A percentile compares a stretch with the other conserved stretches of the same genome.
phyloP scores from a whole-genome alignment of 176 grass and related monocot genomes.

The Coix lacrymajobi region DNA sequence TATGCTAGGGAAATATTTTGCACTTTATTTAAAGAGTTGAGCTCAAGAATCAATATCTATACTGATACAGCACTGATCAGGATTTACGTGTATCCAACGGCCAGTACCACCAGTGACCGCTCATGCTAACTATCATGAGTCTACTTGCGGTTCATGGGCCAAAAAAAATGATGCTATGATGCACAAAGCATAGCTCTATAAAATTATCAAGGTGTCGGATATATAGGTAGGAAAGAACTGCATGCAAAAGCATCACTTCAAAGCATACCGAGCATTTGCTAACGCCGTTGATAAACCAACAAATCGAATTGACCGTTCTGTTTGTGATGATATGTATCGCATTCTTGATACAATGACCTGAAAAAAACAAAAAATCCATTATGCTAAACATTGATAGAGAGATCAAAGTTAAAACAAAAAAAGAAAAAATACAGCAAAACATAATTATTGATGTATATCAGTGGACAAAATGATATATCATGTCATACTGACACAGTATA shows the following conservation, averaged over 20 bases:
- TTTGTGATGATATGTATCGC: slow-evolving; percentile 97
- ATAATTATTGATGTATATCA: not conserved
- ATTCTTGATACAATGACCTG: slow-evolving; percentile 99
- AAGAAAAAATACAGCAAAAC: slow-evolving; percentile 5
- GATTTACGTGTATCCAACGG: not conserved
- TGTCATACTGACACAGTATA: not conserved
- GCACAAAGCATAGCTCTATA: not conserved
- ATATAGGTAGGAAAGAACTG: not conserved
- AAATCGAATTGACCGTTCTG: slow-evolving; percentile 80
- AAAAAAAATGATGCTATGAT: not conserved
- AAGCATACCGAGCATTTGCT: slow-evolving; percentile 81
- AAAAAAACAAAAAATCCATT: slow-evolving; percentile 27
- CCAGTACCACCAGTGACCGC: not conserved
- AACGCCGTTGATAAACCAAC: slow-evolving; percentile 96
- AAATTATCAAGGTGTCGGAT: not conserved
- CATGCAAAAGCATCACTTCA: not conserved
- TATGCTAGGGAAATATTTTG: not conserved
- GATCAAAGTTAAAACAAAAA: not conserved
- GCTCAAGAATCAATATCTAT: not conserved
- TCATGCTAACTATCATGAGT: not conserved
- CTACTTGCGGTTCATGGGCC: not conserved
- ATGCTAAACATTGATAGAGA: slow-evolving; percentile 24
- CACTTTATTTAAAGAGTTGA: not conserved
- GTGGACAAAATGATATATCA: not conserved
- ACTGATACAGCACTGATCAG: not conserved